Base-by-base conservation (phyloP, 148 eudicot species). In the Vaccinium vitisidaea region DNA sequence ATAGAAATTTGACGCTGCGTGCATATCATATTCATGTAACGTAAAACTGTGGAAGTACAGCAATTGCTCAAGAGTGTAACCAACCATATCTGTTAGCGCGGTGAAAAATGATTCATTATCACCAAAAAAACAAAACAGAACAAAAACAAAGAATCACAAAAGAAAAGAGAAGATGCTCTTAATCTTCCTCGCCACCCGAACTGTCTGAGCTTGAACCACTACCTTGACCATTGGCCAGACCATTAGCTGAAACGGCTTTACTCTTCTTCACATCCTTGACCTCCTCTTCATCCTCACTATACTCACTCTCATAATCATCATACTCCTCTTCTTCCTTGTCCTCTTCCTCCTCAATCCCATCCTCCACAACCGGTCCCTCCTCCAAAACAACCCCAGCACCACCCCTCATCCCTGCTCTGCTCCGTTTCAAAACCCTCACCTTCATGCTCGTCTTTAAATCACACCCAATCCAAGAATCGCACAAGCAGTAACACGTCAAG, bases 391-490 rank as follows among this genome's bases (percentile, higher is more conserved):
- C 82, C 54, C 85, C 84, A 84, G 76, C 85, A 49, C 90, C 91
- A 6, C 96, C 95, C 53, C 98, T 86, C 8, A 92, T 93, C 23
- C 98, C 98, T 16, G 93, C 95, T 82, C 98, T 82, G 65, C 92
- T 94, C 84, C 98, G 71, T 67, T 90, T 94, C 91, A 92, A 53
- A 82, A 96, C 86, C 83, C 89, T 92, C 59, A 95, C 25, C 89
- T 95, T 95, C 78, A 95, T 79, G 70, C 81, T 78, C 19, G 90
- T 85, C 80, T 89, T 95, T 6, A 67, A 84, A 79, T 95, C 98
- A 79, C 96, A 94, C 2, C 98, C 98, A 70, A 94, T 86, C 98
- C 98, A 95, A 14, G 98, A 88, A 80, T 95, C 98, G 25, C 98
- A 92, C 87, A 93, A 76, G 83, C 93, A 89, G 76, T 86, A 91